Evolutionary conservation across 257 asterid species (phyloP), one percentile per base, ranked within the genome.

Genomic region (Solanum okadae): DNA sequence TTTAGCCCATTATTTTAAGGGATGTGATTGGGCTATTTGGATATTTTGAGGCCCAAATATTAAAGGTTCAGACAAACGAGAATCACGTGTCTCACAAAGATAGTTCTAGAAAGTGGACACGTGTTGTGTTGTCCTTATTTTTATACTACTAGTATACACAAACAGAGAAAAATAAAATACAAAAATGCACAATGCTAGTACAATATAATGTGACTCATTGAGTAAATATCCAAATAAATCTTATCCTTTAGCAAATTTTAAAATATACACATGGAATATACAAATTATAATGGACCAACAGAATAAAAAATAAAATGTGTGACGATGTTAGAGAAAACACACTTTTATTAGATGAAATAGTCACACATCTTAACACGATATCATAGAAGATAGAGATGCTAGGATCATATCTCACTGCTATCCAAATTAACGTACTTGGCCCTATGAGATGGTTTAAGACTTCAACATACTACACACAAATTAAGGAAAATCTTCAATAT

Each of bases 51-150:
- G 87, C 35, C 77, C 61, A 63, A 33, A 70, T 33, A 46, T 3
- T 42, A 72, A 72, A 70, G 73, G 31, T 9, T 35, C 37, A 85
- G 70, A 31, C 42, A 81, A 49, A 29, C 29, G 44, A 86, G 33
- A 68, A 37, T 67, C 88, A 67, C 87, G 87, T 67, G 82, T 85
- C 87, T 85, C 22, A 18, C 40, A 11, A 27, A 37, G 22, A 67
- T 33, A 85, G 40, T 71, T 67, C 63, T 25, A 65, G 65, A 38
- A 65, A 42, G 67, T 27, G 81, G 40, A 67, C 77, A 85, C 79
- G 88, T 46, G 67, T 27, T 42, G 40, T 46, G 25, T 20, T 56
- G 65, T 15, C 37, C 86, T 3, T 5, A 1, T 49, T 81, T 44
- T 16, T 4, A 15, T 25, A 16, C 14, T 16, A 20, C 11, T 56